phyloP scores from a whole-genome alignment of 1,284 basidiomycete genomes.

The Singerocomus rubriflavus region DNA sequence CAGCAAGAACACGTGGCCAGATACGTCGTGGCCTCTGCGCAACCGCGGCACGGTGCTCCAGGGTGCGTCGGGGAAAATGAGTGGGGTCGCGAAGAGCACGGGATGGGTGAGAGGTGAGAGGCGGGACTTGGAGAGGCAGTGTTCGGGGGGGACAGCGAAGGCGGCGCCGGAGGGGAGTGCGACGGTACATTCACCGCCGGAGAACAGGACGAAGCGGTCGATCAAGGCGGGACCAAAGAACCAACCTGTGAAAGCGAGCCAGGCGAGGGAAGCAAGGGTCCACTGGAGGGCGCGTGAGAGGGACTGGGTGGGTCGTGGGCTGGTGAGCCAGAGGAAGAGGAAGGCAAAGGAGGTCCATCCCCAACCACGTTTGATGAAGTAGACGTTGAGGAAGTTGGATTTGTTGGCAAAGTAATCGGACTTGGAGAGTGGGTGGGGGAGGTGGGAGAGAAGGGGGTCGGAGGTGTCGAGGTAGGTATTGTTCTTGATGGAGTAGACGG shows the following conservation, averaged over 20 bases:
- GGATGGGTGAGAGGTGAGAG: constrained; percentile 66
- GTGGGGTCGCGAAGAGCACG: constrained; percentile 51
- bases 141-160: constrained; percentile 53
- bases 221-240: constrained; percentile 89
- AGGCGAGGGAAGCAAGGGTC: constrained; percentile 62
- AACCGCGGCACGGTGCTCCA: constrained; percentile 56
- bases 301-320: constrained; percentile 43
- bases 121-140: constrained; percentile 51
- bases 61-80: constrained; percentile 36
- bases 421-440: constrained; percentile 64
- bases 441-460: constrained; percentile 61
- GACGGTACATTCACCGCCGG: constrained; percentile 82
- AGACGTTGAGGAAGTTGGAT: constrained; percentile 76
- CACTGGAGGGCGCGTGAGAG: constrained; percentile 53
- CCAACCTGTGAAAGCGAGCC: constrained; percentile 82
- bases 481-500: constrained; percentile 49
- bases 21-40: constrained; percentile 87
- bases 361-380: constrained; percentile 92
- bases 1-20: constrained; percentile 92
- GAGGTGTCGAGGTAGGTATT: constrained; percentile 67
- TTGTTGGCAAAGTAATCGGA: constrained; percentile 81
- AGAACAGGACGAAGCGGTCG: constrained; percentile 69
- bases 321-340: constrained; percentile 54
- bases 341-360: constrained; percentile 82
- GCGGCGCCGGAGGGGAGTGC: constrained; percentile 55